Evolutionary conservation across 805 yeast species (phyloP).

Genomic region (Lipomyces kockii): DNA sequence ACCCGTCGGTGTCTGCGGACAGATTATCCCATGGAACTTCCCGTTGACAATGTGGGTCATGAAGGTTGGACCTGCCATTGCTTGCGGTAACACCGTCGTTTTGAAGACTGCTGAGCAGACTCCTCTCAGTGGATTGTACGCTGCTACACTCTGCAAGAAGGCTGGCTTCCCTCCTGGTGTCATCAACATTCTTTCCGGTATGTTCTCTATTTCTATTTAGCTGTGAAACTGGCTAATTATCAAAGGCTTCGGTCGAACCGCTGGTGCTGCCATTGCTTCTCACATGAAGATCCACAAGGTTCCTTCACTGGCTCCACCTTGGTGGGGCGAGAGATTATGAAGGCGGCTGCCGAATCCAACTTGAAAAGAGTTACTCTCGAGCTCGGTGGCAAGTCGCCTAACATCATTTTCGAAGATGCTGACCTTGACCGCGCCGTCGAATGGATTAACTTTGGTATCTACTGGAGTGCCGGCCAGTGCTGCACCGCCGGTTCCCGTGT

Average conservation of each 20-base stretch:
- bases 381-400: constrained; percentile 95
- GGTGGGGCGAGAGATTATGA: constrained; percentile 81
- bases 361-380: constrained; percentile 90
- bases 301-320: constrained; percentile 96
- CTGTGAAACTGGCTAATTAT: too few species aligned
- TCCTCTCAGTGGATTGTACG: constrained; percentile 82
- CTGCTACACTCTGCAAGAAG: constrained; percentile 68
- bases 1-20: constrained; percentile 95
- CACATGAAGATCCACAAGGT: constrained; percentile 75
- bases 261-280: constrained; percentile 77
- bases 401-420: constrained; percentile 84
- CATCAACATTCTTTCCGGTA: constrained; percentile 75
- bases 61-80: constrained; percentile 93
- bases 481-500: constrained; percentile 94
- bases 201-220: background rate
- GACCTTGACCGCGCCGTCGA: constrained; percentile 74
- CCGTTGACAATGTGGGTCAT: constrained; percentile 92
- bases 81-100: constrained; percentile 86
- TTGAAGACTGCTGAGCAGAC: constrained; percentile 92
- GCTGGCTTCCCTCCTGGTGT: constrained; percentile 95
- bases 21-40: constrained; percentile 97
- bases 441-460: constrained; percentile 78
- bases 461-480: constrained; percentile 92
- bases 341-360: constrained; percentile 74
- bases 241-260: constrained; percentile 72